Evolutionary conservation across 176 grass and related monocot species (phyloP), one percentile per base, ranked within the genome.

Genomic region (Carex parvula): DNA sequence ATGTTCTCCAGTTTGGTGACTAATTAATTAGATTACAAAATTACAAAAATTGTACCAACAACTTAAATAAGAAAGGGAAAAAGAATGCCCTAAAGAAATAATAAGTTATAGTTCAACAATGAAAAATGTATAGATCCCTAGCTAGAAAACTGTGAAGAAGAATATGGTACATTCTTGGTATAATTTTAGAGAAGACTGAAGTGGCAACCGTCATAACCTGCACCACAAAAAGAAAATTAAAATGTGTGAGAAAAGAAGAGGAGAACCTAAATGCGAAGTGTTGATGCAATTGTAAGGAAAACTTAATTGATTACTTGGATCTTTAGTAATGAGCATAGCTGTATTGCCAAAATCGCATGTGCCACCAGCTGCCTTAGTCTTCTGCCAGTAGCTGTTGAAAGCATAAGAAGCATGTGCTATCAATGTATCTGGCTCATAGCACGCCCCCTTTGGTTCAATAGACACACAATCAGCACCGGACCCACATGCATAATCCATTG

Each of bases 361-460:
- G 79, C 86, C 97, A 80, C 97, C 97, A 13, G 70, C 89, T 84
- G 86, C 64, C 84, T 93, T 99, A 35, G 84, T 86, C 75, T 87
- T 85, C 54, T 99, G 96, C 91, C 91, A 99, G 81, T 90, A 93
- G 88, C 91, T 92, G 60, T 99, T 95, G 88, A 99, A 99, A 60
- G 93, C 93, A 85, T 81, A 95, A 22, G 96, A 99, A 33, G 96
- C 93, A 70, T 95, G 96, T 8, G 89, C 71, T 1, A 89, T 61
- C 80, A 99, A 44, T 39, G 88, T 94, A 86, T 98, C 61, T 12
- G 96, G 96, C 85, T 79, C 76, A 76, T 87, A 95, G 80, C 96
- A 98, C 6, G 86, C n/a, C 0, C 91, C 89, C 5, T 70, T 81
- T 22, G 90, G 64, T 42, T 82, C 79, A 69, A 99, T 89, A 10